Base-by-base conservation (phyloP, 2,329 filamentous ascomycete species). In the Hypoxylon sp. region DNA sequence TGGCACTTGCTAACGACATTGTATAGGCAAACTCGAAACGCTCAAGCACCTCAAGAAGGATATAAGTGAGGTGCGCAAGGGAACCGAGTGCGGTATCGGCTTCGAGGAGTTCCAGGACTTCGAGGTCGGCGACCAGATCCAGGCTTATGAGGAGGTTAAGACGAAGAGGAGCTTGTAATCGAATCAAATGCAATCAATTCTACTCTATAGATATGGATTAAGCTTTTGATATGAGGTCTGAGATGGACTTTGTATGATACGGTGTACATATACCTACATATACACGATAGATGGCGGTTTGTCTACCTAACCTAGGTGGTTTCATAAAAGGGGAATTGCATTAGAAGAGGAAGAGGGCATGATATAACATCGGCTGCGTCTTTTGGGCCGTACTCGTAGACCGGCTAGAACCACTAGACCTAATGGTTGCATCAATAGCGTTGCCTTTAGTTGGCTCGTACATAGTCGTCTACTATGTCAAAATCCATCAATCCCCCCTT, bases 21-120 rank as follows among this genome's bases (percentile, higher is more conserved):
- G 11, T 9, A 27, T 63, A 97, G 95, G 94, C 70, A 85, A 85
- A 54, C 87, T 98, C 45, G 85, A 88, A 16, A 92, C 92, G 1
- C 87, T 99, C 63, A 97, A 96, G 81, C 92, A 96, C 74, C 88
- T 91, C 78, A 97, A 98, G 85, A 96, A 96, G 78, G 93, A 97
- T 70, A 92, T 96, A 29, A 83, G 84, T 47, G 93, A 97, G 75
- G 96, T 97, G 89, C 89, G 89, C 74, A 98, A 97, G 80, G 94
- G 94, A 63, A 88, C 86, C n/a, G 96, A 99, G 79, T 99, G 96
- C 74, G 96, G 96, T 70, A 90, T 99, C 71, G 89, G 88, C 55
- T 95, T 99, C 74, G 88, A 91, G 2, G 86, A 84, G 30, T 99
- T 93, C 88, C 84, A 91, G 50, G 91, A 88, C 21, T 91, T 98